Conservation (phyloP, 163 green algal species). For the Trebouxia gelatinosa region DNA sequence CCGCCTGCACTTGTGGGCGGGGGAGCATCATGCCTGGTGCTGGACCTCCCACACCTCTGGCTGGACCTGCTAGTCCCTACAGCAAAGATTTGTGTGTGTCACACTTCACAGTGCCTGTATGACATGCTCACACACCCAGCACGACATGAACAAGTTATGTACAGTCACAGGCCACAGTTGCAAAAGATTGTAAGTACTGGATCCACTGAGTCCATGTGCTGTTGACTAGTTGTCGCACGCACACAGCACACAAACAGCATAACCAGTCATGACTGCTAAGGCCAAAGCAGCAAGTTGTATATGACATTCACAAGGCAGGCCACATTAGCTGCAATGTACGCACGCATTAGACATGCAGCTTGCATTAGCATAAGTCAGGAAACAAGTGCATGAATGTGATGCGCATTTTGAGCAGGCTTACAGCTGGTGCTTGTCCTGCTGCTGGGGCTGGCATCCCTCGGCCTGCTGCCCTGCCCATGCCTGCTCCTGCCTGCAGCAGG, state of each 20-base stretch:
- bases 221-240: too few species aligned
- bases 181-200: neutral
- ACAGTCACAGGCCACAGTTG: neutral
- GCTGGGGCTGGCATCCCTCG: constrained; percentile 84
- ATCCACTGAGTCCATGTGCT: too few species aligned
- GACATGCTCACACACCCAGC: neutral
- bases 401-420: constrained; percentile 35
- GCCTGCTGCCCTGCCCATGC: constrained; percentile 82
- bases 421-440: constrained; percentile 72
- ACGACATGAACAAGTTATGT: neutral
- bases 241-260: neutral
- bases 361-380: too few species aligned
- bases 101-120: neutral
- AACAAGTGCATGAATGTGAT: neutral
- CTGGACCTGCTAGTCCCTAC: constrained; percentile 86
- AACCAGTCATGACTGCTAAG: neutral
- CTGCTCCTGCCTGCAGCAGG: constrained; percentile 67
- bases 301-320: neutral
- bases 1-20: constrained; percentile 62
- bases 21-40: constrained; percentile 93
- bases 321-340: neutral
- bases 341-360: neutral
- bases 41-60: constrained; percentile 84
- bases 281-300: neutral
- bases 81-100: neutral